phyloP scores from a whole-genome alignment of 2,329 filamentous ascomycete species.

The Colletotrichum sp. region DNA sequence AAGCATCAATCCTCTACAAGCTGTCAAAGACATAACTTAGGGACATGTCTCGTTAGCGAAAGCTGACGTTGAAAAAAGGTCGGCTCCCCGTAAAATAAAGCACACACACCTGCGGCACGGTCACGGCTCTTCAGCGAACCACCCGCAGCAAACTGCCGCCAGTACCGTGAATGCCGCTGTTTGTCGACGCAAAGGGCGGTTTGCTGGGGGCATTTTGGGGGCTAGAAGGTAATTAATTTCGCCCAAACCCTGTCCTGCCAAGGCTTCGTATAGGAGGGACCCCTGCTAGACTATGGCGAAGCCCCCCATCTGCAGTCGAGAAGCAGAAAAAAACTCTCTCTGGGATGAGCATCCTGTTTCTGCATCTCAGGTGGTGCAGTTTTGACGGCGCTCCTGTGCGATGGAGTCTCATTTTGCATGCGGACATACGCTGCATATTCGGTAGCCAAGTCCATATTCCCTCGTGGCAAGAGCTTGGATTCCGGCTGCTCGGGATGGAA shows the following conservation, averaged over 20 bases:
- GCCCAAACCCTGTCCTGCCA: neutral
- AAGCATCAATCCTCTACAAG: accelerated
- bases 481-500: neutral
- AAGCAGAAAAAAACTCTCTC: neutral
- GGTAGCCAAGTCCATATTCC: neutral
- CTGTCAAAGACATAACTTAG: neutral
- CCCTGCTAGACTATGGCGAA: neutral
- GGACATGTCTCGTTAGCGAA: neutral
- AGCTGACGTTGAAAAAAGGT: neutral
- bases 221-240: neutral
- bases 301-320: neutral
- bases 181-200: constrained; percentile 3
- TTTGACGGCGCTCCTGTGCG: neutral
- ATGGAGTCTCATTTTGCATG: neutral
- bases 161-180: neutral
- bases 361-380: neutral
- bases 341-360: neutral
- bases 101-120: neutral
- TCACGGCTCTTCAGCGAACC: neutral
- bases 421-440: constrained; percentile 1
- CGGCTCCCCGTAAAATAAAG: neutral
- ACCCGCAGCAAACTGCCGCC: neutral
- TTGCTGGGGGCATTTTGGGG: neutral
- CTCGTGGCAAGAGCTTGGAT: constrained; percentile 1
- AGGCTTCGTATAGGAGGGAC: neutral